Conservation (phyloP, 148 eudicot genomes). For the Fagopyrum homotropicum region DNA sequence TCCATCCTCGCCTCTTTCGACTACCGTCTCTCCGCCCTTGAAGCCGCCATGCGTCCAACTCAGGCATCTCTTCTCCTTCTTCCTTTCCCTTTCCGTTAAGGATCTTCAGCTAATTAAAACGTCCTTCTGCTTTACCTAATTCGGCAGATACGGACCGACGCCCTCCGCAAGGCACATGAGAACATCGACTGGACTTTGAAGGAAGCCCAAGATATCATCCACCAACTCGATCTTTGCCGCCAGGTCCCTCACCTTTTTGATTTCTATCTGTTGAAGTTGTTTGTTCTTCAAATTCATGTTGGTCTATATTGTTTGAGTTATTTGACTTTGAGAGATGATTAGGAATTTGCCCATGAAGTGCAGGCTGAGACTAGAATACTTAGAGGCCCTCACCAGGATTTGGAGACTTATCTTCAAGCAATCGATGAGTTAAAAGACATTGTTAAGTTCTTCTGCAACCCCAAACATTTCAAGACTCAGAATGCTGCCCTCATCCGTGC, state of each 20-base stretch:
- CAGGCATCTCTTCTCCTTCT: constrained; percentile 34
- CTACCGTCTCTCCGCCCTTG: constrained; percentile 89
- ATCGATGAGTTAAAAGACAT: constrained; percentile 57
- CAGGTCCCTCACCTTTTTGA: constrained; percentile 33
- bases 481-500: constrained; percentile 49
- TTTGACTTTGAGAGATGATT: neutral
- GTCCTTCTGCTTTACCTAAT: constrained; percentile 8
- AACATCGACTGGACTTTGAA: constrained; percentile 81
- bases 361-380: constrained; percentile 82
- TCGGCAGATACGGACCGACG: constrained; percentile 63
- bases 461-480: constrained; percentile 49
- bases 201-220: constrained; percentile 56
- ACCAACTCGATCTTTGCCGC: constrained; percentile 60
- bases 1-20: constrained; percentile 83
- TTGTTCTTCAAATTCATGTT: neutral
- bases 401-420: constrained; percentile 89
- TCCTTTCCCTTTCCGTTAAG: neutral
- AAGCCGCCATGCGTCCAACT: constrained; percentile 94
- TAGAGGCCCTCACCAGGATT: constrained; percentile 88
- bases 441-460: constrained; percentile 45
- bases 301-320: neutral
- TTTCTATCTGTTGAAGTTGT: neutral
- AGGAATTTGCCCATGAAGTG: neutral
- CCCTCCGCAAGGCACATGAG: constrained; percentile 81
- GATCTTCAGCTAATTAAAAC: neutral